Evolutionary conservation across 306 rosid species (phyloP).

Genomic region (Senna siamea): DNA sequence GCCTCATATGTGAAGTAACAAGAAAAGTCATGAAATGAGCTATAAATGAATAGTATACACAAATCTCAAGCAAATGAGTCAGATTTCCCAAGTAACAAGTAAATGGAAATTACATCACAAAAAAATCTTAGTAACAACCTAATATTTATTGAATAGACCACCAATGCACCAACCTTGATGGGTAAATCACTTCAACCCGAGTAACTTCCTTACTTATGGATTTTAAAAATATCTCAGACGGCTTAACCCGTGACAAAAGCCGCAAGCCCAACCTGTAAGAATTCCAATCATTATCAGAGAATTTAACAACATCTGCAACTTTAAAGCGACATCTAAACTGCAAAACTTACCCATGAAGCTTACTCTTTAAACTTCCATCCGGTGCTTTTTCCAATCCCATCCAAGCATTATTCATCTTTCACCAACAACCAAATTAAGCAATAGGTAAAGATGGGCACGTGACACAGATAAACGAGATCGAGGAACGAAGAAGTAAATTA

Average conservation of each 20-base stretch:
- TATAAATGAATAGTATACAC: background rate
- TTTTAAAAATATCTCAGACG: slow-evolving; percentile 86
- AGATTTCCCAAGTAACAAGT: background rate
- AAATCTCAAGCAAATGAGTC: background rate
- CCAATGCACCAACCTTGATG: slow-evolving; percentile 63
- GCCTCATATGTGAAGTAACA: background rate
- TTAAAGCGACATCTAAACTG: background rate
- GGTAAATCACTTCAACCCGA: slow-evolving; percentile 78
- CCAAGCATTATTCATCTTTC: slow-evolving; percentile 88
- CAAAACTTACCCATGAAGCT: slow-evolving; percentile 69
- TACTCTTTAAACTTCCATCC: slow-evolving; percentile 68
- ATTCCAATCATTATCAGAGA: background rate
- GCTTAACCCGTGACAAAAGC: slow-evolving; percentile 84
- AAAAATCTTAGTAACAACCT: background rate
- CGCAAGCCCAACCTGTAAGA: slow-evolving; percentile 71
- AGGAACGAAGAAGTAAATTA: background rate
- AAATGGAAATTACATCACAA: background rate
- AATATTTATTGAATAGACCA: background rate
- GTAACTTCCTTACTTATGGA: slow-evolving; percentile 80
- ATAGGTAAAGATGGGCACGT: background rate
- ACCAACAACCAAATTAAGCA: slow-evolving; percentile 12
- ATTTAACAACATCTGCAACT: background rate
- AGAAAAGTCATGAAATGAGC: slow-evolving; percentile 14
- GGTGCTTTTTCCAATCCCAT: slow-evolving; percentile 72
- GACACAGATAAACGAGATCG: slow-evolving; percentile 2